Base-by-base conservation (phyloP, 2,329 filamentous ascomycete species). In the Trichoderma gracile region DNA sequence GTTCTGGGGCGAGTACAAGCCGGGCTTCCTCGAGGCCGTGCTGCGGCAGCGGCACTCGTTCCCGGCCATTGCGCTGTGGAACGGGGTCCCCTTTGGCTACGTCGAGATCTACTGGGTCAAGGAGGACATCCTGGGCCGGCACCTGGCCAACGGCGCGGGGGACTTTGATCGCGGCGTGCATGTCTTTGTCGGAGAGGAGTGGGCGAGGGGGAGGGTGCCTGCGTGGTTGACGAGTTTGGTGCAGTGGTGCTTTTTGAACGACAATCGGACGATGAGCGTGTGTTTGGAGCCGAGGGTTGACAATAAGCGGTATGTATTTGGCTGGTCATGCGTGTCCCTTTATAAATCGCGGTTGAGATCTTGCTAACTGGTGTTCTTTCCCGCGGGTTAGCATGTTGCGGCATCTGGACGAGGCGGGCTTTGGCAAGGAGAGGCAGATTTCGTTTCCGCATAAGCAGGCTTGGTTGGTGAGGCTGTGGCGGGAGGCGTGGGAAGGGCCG, bases 101-200 rank as follows among this genome's bases (percentile, higher is more conserved):
- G 97, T 99, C 74, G 95, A 99, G 79, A 84, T 99, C 40, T 99
- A 99, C 78, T 99, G 95, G 94, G 92, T 95, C 3, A 97, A 96
- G 72, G 95, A 99, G 74, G 95, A 98, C 72, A 79, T 82, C 0
- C 75, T 99, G 0, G 92, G 91, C 0, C 84, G 82, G 54, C 82
- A 92, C 68, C 77, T 96, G 4, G 83, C 87, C 0, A 83, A 83
- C 23, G 83, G 85, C 3, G 86, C 88, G 0, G 86, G 84, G 8
- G 91, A 97, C 71, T 98, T 90, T 77, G 94, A 98, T 71, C 83
- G 95, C 7, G 95, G 95, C 0, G 78, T 98, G 19, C 95, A 99
- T 72, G 87, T 95, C 14, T 80, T 99, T 45, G 85, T 99, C 3
- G 95, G 95, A 1, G 95, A 98, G 78, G 88, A 97, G 71, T 96